Conservation (phyloP, 2,329 filamentous ascomycete species). For the Aspergillus terreus region DNA sequence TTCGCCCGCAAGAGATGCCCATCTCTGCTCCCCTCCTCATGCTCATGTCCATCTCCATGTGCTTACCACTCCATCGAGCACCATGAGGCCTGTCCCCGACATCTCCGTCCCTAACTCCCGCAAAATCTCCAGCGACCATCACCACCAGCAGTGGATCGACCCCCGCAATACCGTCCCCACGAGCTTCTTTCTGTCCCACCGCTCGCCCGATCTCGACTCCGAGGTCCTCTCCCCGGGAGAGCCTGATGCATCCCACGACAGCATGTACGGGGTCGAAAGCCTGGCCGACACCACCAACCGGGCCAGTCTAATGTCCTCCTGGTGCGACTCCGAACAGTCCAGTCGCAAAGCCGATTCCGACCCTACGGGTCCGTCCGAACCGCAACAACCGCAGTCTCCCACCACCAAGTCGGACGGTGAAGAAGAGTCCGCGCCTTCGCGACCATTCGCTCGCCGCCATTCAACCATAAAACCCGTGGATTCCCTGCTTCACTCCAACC, state of each 20-base stretch:
- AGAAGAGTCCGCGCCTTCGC: constrained; percentile 16
- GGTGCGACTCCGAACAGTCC: constrained; percentile 6
- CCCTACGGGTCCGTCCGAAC: too few relatives aligned
- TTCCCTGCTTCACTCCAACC: constrained; percentile 6
- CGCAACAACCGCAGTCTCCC: constrained; percentile 9
- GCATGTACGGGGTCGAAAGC: constrained; percentile 56
- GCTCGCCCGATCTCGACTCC: constrained; percentile 40
- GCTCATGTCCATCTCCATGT: neutral
- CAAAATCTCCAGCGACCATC: constrained; percentile 31
- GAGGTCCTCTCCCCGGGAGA: constrained; percentile 25
- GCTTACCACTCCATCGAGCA: constrained; percentile 7
- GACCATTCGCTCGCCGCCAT: constrained; percentile 22
- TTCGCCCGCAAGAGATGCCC: too few relatives aligned
- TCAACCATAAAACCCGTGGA: constrained; percentile 30
- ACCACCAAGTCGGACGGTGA: constrained; percentile 16
- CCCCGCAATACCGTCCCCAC: constrained; percentile 45
- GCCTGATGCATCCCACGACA: constrained; percentile 36
- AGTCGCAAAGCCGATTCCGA: neutral
- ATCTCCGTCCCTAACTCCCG: constrained; percentile 28
- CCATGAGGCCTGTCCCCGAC: constrained; percentile 39
- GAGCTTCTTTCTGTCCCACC: constrained; percentile 59
- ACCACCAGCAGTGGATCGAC: constrained; percentile 30
- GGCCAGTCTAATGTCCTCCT: constrained; percentile 20
- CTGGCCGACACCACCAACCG: constrained; percentile 51
- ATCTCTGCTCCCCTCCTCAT: too few relatives aligned